These are phyloP conservation scores for Alternaria sp. DNA, from an alignment of 2,329 filamentous ascomycete genomes.

Conservation along the genomic window DNA sequence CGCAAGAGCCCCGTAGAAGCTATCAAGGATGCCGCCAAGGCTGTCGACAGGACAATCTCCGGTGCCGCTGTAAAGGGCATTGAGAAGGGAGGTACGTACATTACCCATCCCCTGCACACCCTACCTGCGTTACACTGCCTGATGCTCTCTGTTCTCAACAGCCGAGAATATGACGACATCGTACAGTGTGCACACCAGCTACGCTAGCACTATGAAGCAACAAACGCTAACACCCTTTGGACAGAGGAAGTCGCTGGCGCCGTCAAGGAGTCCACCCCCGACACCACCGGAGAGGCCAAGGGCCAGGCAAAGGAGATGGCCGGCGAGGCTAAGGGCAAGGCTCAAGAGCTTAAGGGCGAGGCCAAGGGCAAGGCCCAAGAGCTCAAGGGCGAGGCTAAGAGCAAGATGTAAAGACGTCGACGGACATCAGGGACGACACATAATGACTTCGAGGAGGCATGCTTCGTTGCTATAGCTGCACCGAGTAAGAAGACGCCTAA, in stretches of 20 bases:
- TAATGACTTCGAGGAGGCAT: background rate
- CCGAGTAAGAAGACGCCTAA: background rate
- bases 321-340: conserved; percentile 51
- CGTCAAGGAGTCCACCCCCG: conserved; percentile 44
- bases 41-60: conserved; percentile 62
- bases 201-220: background rate
- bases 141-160: conserved; percentile 5
- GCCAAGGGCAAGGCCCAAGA: conserved; percentile 53
- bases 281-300: conserved; percentile 45
- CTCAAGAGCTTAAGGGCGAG: conserved; percentile 52
- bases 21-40: conserved; percentile 65
- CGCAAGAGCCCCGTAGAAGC: conserved; percentile 61
- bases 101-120: background rate
- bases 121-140: background rate
- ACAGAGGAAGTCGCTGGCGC: conserved; percentile 59
- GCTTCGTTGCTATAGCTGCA: background rate
- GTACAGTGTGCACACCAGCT: background rate
- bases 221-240: conserved; percentile 14
- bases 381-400: conserved; percentile 54
- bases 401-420: conserved; percentile 46
- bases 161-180: conserved; percentile 18
- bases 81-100: conserved; percentile 64
- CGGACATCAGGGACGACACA: background rate
- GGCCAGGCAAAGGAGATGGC: conserved; percentile 52
- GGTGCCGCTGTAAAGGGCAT: conserved; percentile 66